Conservation (phyloP, 306 rosid genomes). For the Oxytropis ochrocephala region DNA sequence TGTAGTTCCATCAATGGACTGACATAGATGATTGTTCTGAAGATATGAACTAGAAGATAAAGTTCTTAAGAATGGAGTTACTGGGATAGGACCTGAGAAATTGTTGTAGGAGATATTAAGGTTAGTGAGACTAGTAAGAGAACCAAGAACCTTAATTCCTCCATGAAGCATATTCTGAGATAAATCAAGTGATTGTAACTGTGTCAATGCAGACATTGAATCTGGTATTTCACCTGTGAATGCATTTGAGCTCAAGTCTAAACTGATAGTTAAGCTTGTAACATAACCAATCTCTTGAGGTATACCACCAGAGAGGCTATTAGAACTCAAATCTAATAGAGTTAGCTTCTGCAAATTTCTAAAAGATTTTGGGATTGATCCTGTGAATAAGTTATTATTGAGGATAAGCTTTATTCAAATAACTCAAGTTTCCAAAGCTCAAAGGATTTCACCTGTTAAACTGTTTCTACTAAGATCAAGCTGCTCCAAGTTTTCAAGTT, state of each 20-base stretch:
- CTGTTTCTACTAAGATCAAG: conserved; percentile 87
- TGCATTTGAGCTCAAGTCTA: conserved; percentile 74
- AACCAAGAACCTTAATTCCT: conserved; percentile 60
- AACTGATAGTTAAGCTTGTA: conserved; percentile 84
- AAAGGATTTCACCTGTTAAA: conserved; percentile 67
- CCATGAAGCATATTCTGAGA: conserved; percentile 72
- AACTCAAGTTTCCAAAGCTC: conserved; percentile 86
- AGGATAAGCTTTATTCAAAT: conserved; percentile 87
- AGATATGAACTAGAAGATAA: conserved; percentile 55
- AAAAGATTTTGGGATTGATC: conserved; percentile 70
- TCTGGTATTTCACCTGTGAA: conserved; percentile 80
- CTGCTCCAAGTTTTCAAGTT: conserved; percentile 85
- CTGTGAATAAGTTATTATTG: conserved; percentile 68
- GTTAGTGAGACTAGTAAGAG: conserved; percentile 72
- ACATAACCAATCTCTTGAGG: conserved; percentile 70
- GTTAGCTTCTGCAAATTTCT: conserved; percentile 70
- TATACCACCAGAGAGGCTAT: conserved; percentile 67
- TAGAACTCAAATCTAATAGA: conserved; percentile 81
- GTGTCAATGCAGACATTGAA: conserved; percentile 57
- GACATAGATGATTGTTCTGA: conserved; percentile 60
- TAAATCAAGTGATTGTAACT: conserved; percentile 81
- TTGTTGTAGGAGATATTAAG: conserved; percentile 80
- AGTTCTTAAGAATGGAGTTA: conserved; percentile 78
- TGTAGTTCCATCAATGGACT: conserved; percentile 70
- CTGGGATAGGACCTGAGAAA: conserved; percentile 90